Evolutionary conservation across 805 yeast species (phyloP), one percentile per base, ranked within the genome.

Genomic region (Hanseniaspora occidentalis): DNA sequence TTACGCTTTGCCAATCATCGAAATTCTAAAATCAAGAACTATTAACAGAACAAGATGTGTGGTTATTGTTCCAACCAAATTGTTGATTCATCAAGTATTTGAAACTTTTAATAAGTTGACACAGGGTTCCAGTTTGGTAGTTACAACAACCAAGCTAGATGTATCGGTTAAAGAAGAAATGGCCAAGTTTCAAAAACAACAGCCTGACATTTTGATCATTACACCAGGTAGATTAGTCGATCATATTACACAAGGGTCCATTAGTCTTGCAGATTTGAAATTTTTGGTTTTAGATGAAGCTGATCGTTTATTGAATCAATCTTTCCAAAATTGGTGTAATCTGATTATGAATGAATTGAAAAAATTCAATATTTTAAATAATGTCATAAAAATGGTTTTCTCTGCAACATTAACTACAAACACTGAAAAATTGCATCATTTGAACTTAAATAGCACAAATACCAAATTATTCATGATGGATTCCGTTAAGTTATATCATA

Each of bases 361-460:
- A 16, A 42, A 52, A 4, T 65, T 61, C 38, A 60, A 69, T 41
- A 57, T 42, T 18, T 11, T 33, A 6, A 49, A 57, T 45, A 53
- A 53, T 58, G 77, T 60, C 54, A 79, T 64, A 62, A 73, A 88
- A 49, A 67, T 89, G 57, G 70, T 92, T 3, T 85, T 92, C 53
- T 79, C 94, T 38, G 98, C 99, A 6, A 92, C 99, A 1, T 69
- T 92, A 40, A 85, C 96, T 3, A 79, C 96, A 2, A 94, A 88
- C 56, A 84, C 96, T 0, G 95, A 92, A 22, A 84, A 83, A 53
- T 64, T 92, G 42, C 71, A 89, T 7, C 71, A 75, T 36, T 67
- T 92, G 43, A 74, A 79, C 39, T 72, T 92, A 46, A 65, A 66
- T 43, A 37, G 38, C 9, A 41, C 24, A 13, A 69, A 67, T 48